These are phyloP conservation scores for Diophrys appendiculata DNA, from an alignment of 73 alveolate genomes.

Conservation along the genomic window DNA sequence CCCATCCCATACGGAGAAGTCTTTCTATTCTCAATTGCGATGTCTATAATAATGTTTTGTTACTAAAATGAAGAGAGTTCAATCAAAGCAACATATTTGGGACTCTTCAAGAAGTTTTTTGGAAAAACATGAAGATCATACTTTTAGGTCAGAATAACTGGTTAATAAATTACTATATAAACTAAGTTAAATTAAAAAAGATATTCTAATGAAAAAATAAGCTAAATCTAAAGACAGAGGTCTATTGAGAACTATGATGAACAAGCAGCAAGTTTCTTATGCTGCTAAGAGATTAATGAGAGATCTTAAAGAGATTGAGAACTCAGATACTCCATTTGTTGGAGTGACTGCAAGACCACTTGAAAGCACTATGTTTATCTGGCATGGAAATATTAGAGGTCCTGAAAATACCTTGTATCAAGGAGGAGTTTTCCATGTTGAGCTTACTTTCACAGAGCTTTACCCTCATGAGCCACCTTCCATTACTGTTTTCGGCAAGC, in stretches of 20 bases:
- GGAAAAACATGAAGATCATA: conserved; percentile 12
- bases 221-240: conserved; percentile 64
- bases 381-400: conserved; percentile 90
- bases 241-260: conserved; percentile 48
- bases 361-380: conserved; percentile 63
- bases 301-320: conserved; percentile 74
- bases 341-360: conserved; percentile 87
- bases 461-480: conserved; percentile 90
- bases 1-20: conserved; percentile 63
- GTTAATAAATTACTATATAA: background rate
- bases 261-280: conserved; percentile 52
- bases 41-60: conserved; percentile 62
- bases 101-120: conserved; percentile 52
- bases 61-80: conserved; percentile 52
- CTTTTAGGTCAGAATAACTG: background rate
- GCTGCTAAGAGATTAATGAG: conserved; percentile 74
- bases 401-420: conserved; percentile 88
- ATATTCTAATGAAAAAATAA: conserved; percentile 7
- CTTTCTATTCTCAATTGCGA: conserved; percentile 54
- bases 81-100: conserved; percentile 45
- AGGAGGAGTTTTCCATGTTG: conserved; percentile 87
- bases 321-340: conserved; percentile 67
- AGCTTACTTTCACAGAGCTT: conserved; percentile 72
- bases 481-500: conserved; percentile 57
- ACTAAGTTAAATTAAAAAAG: background rate